phyloP scores from a whole-genome alignment of 139 green algal species.

The Eudorina sp. region DNA sequence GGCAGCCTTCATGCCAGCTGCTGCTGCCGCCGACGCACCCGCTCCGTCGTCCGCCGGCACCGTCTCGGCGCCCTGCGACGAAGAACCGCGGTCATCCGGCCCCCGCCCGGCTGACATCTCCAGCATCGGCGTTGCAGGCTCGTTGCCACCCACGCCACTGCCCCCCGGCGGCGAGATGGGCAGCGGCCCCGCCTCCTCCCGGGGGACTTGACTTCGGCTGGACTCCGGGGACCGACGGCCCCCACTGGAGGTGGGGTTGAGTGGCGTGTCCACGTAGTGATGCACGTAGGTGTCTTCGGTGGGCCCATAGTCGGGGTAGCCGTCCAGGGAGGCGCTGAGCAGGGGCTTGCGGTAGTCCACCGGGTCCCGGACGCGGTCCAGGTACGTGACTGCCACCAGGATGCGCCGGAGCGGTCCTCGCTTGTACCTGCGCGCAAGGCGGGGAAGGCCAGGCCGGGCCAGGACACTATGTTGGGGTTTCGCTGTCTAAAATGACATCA shows the following conservation, averaged over 20 bases:
- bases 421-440: constrained; percentile 34
- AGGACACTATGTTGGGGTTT: too few species aligned
- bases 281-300: not conserved
- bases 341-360: constrained; percentile 32
- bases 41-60: not conserved
- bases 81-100: too few species aligned
- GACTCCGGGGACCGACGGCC: not conserved
- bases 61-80: not conserved
- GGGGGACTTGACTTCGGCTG: not conserved
- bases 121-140: not conserved
- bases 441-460: too few species aligned
- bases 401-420: constrained; percentile 34
- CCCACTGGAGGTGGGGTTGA: not conserved
- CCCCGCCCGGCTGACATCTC: not conserved
- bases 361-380: constrained; percentile 28
- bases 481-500: too few species aligned
- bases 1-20: too few species aligned
- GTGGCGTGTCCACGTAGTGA: not conserved
- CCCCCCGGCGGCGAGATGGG: not conserved
- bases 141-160: not conserved
- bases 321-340: not conserved
- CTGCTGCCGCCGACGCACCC: not conserved
- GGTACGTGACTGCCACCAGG: constrained; percentile 30
- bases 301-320: not conserved
- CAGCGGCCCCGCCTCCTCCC: not conserved